Base-by-base conservation (phyloP, 2,329 filamentous ascomycete species). In the Metarhizium brunneum region DNA sequence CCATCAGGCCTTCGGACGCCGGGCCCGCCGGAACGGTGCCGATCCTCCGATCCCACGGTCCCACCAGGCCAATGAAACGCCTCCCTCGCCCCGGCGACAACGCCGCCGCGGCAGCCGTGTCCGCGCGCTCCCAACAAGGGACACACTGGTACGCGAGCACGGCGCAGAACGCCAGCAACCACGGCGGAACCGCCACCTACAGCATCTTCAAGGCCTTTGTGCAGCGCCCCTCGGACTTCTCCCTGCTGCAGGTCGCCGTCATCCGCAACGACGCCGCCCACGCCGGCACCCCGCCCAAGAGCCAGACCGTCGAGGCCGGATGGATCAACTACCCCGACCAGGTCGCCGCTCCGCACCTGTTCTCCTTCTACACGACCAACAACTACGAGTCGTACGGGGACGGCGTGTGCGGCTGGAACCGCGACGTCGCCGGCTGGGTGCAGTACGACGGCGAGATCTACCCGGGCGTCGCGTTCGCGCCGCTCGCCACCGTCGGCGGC, bases 271-370 rank as follows among this genome's bases (percentile, higher is more conserved):
- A 56, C 13, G 58, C 57, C 18, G 38, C 57, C 2, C 54, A 57
- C 18, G 36, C 47, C n/a, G 56, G 58, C 10, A 56, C 43, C 20
- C 54, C 55, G 18, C 47, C 54, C 45, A 50, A 55, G 3, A 48
- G 25, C n/a, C 62, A 63, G 52, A 60, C 62, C 13, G 42, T 62
- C 14, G 62, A 63, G 55, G 54, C 58, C 47, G 62, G 62, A 2
- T 61, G 59, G 59, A 63, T 61, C 58, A 57, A 58, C 55, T 60
- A 55, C 42, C 62, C 62, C 0, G 45, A 53, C 20, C 58, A 60
- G 36, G 55, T 47, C 1, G 7, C 35, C n/a, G 18, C 49, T 4
- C 58, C 59, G 16, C 58, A 59, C 47, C 58, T 63, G 8, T 63
- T 63, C 52, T 32, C 55, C 38, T 63, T 57, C 53, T 63, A 52